Percentiles rank a stretch among this genome's conserved stretches.
These are phyloP conservation scores for Xerocomus potaroensis DNA, from an alignment of 768 basidiomycete species.

Conservation along the genomic window DNA sequence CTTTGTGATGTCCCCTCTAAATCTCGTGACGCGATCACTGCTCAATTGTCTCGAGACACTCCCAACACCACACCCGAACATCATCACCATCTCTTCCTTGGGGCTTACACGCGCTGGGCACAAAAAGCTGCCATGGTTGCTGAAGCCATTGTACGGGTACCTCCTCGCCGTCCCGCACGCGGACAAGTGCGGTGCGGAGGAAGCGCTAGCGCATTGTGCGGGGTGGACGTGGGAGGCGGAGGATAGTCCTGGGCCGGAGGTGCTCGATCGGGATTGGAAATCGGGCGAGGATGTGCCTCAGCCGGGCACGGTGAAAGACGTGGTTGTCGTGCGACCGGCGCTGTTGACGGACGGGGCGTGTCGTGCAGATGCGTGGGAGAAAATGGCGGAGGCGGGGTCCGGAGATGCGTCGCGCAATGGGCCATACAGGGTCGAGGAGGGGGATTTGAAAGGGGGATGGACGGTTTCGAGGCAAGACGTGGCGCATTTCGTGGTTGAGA, in stretches of 20 bases:
- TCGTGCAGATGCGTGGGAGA: constrained; percentile 13
- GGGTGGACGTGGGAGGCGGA: constrained; percentile 50
- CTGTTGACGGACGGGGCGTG: constrained; percentile 57
- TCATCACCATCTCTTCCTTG: constrained; percentile 51
- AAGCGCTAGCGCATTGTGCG: constrained; percentile 42
- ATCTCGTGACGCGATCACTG: constrained; percentile 57
- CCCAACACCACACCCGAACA: constrained; percentile 42
- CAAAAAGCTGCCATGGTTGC: constrained; percentile 40
- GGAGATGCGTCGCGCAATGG: constrained; percentile 11
- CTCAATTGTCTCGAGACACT: constrained; percentile 54
- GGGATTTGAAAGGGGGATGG: constrained; percentile 39
- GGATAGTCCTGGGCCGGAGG: constrained; percentile 37
- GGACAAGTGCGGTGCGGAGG: constrained; percentile 62
- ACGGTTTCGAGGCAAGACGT: constrained; percentile 62
- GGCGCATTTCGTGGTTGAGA: constrained; percentile 59
- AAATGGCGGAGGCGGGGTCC: background rate
- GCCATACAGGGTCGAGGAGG: constrained; percentile 43
- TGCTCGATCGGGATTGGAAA: constrained; percentile 46
- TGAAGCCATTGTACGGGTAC: constrained; percentile 48
- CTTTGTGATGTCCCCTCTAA: constrained; percentile 42
- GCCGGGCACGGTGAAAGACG: constrained; percentile 39
- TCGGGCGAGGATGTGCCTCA: constrained; percentile 33
- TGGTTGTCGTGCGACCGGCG: constrained; percentile 52
- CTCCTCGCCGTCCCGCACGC: constrained; percentile 44
- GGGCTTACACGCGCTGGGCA: constrained; percentile 49